phyloP scores from a whole-genome alignment of 1,284 basidiomycete species.

The Coniferiporia sulphurascens region DNA sequence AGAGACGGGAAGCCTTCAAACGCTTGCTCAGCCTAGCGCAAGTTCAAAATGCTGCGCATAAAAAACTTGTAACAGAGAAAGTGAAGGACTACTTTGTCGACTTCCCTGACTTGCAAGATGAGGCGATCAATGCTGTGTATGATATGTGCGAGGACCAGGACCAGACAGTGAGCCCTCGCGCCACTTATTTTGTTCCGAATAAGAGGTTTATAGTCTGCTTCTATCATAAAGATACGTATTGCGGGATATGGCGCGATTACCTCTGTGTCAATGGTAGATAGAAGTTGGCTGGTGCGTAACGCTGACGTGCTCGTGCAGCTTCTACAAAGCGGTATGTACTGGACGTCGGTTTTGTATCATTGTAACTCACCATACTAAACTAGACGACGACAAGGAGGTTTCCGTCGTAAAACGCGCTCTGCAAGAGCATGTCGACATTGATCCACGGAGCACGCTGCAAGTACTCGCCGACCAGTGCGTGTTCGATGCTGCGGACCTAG shows the following conservation, averaged over 20 bases:
- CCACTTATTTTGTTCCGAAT: not conserved
- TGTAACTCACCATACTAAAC: slow-evolving; percentile 6
- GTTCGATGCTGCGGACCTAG: slow-evolving; percentile 43
- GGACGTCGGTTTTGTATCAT: not conserved
- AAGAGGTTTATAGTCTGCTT: not conserved
- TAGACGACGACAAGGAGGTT: slow-evolving; percentile 65
- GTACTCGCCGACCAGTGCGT: slow-evolving; percentile 66
- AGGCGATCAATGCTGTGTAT: slow-evolving; percentile 66
- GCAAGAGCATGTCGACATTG: slow-evolving; percentile 57
- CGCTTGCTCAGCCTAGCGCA: slow-evolving; percentile 35
- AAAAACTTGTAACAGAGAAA: slow-evolving; percentile 53
- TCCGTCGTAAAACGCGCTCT: slow-evolving; percentile 55
- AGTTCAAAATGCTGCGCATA: slow-evolving; percentile 35
- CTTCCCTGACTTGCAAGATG: slow-evolving; percentile 65
- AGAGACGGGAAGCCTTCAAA: slow-evolving; percentile 34
- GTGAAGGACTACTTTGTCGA: slow-evolving; percentile 56
- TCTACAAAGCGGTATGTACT: slow-evolving; percentile 60
- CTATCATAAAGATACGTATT: slow-evolving; percentile 51
- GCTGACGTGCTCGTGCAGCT: slow-evolving; percentile 68
- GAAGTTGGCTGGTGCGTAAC: slow-evolving; percentile 61
- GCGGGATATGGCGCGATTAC: slow-evolving; percentile 62
- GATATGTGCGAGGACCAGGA: slow-evolving; percentile 68
- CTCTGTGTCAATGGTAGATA: slow-evolving; percentile 52
- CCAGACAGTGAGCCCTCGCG: slow-evolving; percentile 35
- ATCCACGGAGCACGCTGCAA: slow-evolving; percentile 52